phyloP scores from a whole-genome alignment of 2,329 filamentous ascomycete genomes.

The Dactylonectria macrodidyma region DNA sequence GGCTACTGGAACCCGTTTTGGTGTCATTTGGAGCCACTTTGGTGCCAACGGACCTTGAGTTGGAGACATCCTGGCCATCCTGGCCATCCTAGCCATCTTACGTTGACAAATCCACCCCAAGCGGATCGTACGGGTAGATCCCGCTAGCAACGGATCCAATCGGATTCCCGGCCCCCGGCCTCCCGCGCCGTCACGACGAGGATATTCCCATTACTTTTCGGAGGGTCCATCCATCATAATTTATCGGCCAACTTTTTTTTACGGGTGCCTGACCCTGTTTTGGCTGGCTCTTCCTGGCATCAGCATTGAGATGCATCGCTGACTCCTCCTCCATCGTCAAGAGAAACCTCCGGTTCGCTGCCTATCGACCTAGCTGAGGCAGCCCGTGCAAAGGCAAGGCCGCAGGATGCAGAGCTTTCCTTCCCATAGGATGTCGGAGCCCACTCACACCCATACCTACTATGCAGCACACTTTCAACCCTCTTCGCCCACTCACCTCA shows the following conservation, averaged over 20 bases:
- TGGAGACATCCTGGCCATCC: background rate
- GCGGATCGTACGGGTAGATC: conserved; percentile 34
- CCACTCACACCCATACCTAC: conserved; percentile 1
- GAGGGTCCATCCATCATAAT: conserved; percentile 2
- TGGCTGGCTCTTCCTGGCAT: conserved; percentile 8
- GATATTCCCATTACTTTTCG: conserved; percentile 6
- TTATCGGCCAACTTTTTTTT: background rate
- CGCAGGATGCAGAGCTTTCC: conserved; percentile 17
- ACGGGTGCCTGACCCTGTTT: conserved; percentile 13
- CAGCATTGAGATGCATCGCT: conserved; percentile 3
- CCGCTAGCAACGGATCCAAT: conserved; percentile 30
- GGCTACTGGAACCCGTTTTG: background rate
- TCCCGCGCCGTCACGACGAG: conserved; percentile 18
- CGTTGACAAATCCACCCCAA: conserved; percentile 14
- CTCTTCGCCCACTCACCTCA: background rate
- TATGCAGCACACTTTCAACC: background rate
- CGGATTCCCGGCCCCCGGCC: conserved; percentile 19
- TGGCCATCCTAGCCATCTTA: background rate
- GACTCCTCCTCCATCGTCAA: background rate
- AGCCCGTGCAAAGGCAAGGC: conserved; percentile 1
- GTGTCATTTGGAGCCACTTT: background rate
- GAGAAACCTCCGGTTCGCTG: conserved; percentile 27
- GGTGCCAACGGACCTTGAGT: background rate
- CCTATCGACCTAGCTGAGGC: conserved; percentile 2
- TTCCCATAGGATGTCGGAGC: background rate